Percentiles rank a stretch among this genome's conserved stretches.
These are phyloP conservation scores for Trichosporon sp. DNA, from an alignment of 1,284 basidiomycete genomes.

Conservation along the genomic window DNA sequence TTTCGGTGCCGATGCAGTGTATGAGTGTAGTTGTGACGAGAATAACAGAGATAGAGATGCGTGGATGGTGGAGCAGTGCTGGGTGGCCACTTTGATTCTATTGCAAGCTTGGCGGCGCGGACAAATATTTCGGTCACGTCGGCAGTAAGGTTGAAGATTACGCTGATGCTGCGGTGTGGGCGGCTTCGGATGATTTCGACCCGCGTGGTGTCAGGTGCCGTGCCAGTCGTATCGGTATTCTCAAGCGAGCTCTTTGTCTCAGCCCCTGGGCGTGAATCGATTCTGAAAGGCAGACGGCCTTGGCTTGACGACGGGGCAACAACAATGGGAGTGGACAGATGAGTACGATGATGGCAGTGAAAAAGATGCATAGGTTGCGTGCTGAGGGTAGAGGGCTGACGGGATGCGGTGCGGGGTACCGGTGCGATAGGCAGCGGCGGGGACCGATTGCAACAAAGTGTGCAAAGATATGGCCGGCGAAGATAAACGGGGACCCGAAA, in stretches of 20 bases:
- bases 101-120: background rate
- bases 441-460: background rate
- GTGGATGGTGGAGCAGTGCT: background rate
- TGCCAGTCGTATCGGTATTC: background rate
- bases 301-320: no score
- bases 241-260: background rate
- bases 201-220: conserved; percentile 4
- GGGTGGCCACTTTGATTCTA: background rate
- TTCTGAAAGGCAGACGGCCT: background rate
- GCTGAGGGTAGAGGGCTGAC: background rate
- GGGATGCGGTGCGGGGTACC: background rate
- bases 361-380: conserved; percentile 12
- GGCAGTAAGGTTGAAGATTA: conserved; percentile 11
- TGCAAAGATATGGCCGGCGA: conserved; percentile 4
- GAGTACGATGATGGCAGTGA: background rate
- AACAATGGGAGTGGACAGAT: background rate
- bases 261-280: conserved; percentile 1
- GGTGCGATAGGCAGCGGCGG: conserved; percentile 8
- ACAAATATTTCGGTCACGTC: conserved; percentile 15
- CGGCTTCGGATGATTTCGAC: conserved; percentile 3
- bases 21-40: background rate
- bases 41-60: background rate
- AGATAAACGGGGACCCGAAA: conserved; percentile 1
- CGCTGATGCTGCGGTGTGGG: background rate
- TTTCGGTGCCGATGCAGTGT: background rate